Base-by-base conservation (phyloP, 163 green algal species). In the Scenedesmus sp. region DNA sequence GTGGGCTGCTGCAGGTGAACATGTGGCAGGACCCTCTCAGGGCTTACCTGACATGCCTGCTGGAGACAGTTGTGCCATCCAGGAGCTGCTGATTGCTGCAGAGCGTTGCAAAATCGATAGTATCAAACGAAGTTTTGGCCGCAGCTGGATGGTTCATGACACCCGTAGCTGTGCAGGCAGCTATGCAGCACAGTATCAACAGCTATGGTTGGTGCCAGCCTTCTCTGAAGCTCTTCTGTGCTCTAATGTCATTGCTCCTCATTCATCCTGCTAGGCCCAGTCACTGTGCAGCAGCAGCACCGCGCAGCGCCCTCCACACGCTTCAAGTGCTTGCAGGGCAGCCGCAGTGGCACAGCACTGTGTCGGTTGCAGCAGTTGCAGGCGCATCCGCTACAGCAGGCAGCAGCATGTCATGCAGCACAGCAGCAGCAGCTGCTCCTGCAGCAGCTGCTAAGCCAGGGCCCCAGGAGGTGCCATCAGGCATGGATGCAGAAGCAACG, bases 391-490 rank as follows among this genome's bases (percentile, higher is more conserved):
- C 56, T 56, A 20, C 7, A 77, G 59, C 83, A 76, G 23, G 15
- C 56, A 4, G 9, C 56, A 74, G 8, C 3, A 88, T 88, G 83
- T 64, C 83, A 15, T 57, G 56, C 8, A 66, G 54, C 23, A 59
- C 57, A 34, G 23, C 57, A 54, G 83, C 56, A 64, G n/a, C 83
- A 57, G 83, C 59, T 62, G 9, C 60, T n/a, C 26, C 59, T 67
- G 59, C 57, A 52, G 73, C 4, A 66, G 73, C 3, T 56, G 2
- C 23, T 52, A 79, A 79, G 56, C 1, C 34, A 66, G 55, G 66
- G n/a, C 79, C 70, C 20, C 46, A 90, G 20, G 90, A 91, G 46
- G 90, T 91, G 12, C 90, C 90, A 10, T 12, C 85, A 20, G 90
- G 76, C 84, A 88, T 88, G 76, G 85, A 91, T 2, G 60, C 18